These are phyloP conservation scores for Diplodia scrobiculata DNA, from an alignment of 2,329 filamentous ascomycete genomes.

Conservation along the genomic window DNA sequence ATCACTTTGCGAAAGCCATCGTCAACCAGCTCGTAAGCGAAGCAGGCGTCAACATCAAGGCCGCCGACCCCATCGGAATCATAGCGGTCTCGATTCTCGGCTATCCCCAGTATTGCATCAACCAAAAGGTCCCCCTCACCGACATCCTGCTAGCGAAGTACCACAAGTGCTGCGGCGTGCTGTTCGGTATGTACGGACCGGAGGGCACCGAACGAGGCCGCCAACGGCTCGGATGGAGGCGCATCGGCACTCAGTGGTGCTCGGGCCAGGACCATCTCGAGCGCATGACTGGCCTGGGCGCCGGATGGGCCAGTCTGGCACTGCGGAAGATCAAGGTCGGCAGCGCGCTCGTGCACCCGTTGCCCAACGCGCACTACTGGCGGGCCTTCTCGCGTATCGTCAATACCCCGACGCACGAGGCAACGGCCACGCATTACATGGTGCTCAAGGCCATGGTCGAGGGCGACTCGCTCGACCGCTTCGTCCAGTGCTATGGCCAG, in stretches of 20 bases:
- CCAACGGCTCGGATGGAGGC: constrained; percentile 40
- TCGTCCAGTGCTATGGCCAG: constrained; percentile 79
- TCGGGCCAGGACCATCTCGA: constrained; percentile 74
- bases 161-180: constrained; percentile 74
- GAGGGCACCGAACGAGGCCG: constrained; percentile 63
- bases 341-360: constrained; percentile 48
- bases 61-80: constrained; percentile 75
- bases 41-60: constrained; percentile 43
- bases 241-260: constrained; percentile 54
- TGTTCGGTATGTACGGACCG: constrained; percentile 79
- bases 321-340: constrained; percentile 68
- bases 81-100: constrained; percentile 50
- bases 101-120: constrained; percentile 10
- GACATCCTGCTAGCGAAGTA: constrained; percentile 89
- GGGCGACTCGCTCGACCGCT: constrained; percentile 67
- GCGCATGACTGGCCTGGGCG: constrained; percentile 79
- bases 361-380: constrained; percentile 85
- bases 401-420: constrained; percentile 65
- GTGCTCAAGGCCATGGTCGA: constrained; percentile 58
- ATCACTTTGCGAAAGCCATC: constrained; percentile 72
- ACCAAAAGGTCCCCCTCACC: constrained; percentile 64
- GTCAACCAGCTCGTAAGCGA: constrained; percentile 61
- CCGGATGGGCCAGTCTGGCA: constrained; percentile 80
- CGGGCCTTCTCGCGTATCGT: constrained; percentile 71
- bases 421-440: constrained; percentile 52